These are phyloP conservation scores for Blastomyces gilchristii DNA, from an alignment of 2,329 filamentous ascomycete species.

Conservation along the genomic window DNA sequence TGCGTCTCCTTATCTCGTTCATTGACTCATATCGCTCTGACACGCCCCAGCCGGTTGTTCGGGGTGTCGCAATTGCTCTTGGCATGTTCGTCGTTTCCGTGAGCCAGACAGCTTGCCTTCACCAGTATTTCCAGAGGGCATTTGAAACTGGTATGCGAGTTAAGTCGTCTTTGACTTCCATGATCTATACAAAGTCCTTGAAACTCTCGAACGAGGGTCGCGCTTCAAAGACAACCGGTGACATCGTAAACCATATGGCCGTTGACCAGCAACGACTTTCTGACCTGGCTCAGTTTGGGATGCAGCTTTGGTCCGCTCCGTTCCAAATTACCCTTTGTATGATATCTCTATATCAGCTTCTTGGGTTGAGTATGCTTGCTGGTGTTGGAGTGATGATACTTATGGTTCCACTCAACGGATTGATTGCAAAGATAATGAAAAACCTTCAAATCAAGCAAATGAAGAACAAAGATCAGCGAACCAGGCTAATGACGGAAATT, in stretches of 20 bases:
- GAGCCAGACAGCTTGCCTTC: constrained; percentile 77
- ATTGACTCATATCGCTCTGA: constrained; percentile 61
- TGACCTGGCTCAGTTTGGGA: constrained; percentile 88
- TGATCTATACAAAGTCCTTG: constrained; percentile 87
- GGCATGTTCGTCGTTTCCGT: constrained; percentile 86
- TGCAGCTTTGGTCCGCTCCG: constrained; percentile 91
- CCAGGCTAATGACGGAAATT: constrained; percentile 90
- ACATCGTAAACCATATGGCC: constrained; percentile 99
- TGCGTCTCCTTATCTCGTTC: constrained; percentile 74
- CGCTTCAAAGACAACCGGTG: constrained; percentile 78
- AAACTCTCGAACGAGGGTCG: constrained; percentile 88
- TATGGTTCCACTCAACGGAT: constrained; percentile 92
- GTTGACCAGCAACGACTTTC: constrained; percentile 93
- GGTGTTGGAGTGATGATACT: constrained; percentile 90
- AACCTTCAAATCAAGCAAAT: constrained; percentile 90
- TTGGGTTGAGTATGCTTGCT: constrained; percentile 90
- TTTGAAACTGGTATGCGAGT: constrained; percentile 97
- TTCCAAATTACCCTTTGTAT: constrained; percentile 96
- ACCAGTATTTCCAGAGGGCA: constrained; percentile 93
- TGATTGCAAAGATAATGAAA: constrained; percentile 90
- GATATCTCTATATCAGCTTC: constrained; percentile 88
- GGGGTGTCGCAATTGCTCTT: constrained; percentile 77
- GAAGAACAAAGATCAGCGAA: constrained; percentile 96
- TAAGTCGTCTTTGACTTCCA: constrained; percentile 77
- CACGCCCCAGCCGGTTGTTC: constrained; percentile 63